These are phyloP conservation scores for Ceratobasidium theobromae DNA, from an alignment of 1,284 basidiomycete genomes.

Conservation along the genomic window DNA sequence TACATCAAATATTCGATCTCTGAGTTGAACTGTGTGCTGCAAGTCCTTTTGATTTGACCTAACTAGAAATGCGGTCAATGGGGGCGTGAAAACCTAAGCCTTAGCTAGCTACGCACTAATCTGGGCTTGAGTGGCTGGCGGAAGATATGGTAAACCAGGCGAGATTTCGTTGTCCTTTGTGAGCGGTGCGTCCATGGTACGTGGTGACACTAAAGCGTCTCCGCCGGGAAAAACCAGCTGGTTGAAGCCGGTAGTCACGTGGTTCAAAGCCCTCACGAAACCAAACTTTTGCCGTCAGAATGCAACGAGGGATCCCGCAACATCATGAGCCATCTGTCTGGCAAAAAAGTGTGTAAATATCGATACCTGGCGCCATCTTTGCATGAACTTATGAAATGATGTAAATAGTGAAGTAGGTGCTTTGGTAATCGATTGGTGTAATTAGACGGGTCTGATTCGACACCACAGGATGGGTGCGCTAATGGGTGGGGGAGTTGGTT, in stretches of 20 bases:
- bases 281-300: constrained; percentile 33
- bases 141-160: constrained; percentile 49
- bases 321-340: constrained; percentile 60
- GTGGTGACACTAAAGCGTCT: constrained; percentile 41
- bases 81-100: background rate
- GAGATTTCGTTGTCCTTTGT: background rate
- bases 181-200: background rate
- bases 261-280: constrained; percentile 4
- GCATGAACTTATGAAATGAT: background rate
- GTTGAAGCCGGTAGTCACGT: background rate
- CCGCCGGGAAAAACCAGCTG: background rate
- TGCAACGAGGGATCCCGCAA: constrained; percentile 48
- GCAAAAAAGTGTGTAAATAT: constrained; percentile 62
- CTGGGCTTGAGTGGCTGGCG: constrained; percentile 77
- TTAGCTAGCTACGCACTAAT: constrained; percentile 60
- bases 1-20: constrained; percentile 74
- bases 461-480: constrained; percentile 80
- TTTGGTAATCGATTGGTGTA: background rate
- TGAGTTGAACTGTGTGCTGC: constrained; percentile 72
- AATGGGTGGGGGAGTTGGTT: constrained; percentile 89
- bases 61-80: constrained; percentile 51
- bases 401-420: constrained; percentile 34
- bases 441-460: background rate
- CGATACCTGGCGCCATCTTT: background rate
- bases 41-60: constrained; percentile 83